A percentile compares a stretch with the other conserved stretches of the same genome.
phyloP scores from a whole-genome alignment of 1,139 yeast genomes.

The Suhomyces maxii region DNA sequence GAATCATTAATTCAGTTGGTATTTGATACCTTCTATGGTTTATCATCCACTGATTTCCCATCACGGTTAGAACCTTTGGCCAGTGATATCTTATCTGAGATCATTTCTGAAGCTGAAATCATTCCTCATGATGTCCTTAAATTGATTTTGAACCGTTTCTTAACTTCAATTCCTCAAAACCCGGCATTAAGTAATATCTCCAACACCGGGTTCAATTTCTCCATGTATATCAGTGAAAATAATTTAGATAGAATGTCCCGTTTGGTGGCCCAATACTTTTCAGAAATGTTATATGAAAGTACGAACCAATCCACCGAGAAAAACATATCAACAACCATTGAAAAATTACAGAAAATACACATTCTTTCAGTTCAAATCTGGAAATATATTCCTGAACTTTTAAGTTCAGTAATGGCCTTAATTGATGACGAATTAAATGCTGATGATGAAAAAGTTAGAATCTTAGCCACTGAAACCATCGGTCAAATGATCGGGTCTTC shows the following conservation, averaged over 20 bases:
- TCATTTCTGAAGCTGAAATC: constrained; percentile 70
- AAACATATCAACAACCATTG: constrained; percentile 19
- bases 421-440: constrained; percentile 79
- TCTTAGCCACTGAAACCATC: constrained; percentile 70
- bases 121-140: constrained; percentile 67
- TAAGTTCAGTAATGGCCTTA: constrained; percentile 74
- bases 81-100: constrained; percentile 69
- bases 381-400: constrained; percentile 73
- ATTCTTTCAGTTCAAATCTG: constrained; percentile 66
- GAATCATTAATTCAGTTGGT: constrained; percentile 53
- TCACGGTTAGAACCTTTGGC: constrained; percentile 56
- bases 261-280: constrained; percentile 74
- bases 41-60: constrained; percentile 42
- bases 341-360: constrained; percentile 60
- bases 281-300: constrained; percentile 66
- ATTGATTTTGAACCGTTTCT: constrained; percentile 56
- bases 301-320: constrained; percentile 24
- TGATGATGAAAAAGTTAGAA: constrained; percentile 62
- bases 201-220: constrained; percentile 66
- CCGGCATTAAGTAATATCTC: constrained; percentile 23
- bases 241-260: constrained; percentile 78
- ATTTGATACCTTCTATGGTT: constrained; percentile 64
- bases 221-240: constrained; percentile 66
- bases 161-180: constrained; percentile 18
- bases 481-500: constrained; percentile 60